Conservation (phyloP, 2,329 filamentous ascomycete species). For the Beauveria pseudobassiana region DNA sequence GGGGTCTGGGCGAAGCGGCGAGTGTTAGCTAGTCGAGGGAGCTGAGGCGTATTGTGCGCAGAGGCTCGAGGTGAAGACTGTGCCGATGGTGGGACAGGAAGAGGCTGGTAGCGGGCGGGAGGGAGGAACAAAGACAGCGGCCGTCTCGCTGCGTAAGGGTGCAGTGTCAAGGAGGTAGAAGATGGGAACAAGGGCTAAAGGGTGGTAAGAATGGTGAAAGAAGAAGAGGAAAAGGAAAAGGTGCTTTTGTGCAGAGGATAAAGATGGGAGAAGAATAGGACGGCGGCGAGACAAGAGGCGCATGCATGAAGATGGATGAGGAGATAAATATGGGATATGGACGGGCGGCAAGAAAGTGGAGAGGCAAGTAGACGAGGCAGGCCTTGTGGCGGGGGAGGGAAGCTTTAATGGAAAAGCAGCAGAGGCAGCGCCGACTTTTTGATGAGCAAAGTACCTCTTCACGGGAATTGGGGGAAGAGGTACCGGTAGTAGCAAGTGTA, state of each 20-base stretch:
- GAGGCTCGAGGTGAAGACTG: neutral
- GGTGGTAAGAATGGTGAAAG: neutral
- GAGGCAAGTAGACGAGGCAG: conserved; percentile 8
- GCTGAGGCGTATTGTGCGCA: neutral
- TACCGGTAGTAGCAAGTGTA: neutral
- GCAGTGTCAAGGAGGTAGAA: neutral
- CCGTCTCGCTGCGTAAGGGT: conserved; percentile 3
- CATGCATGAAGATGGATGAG: conserved; percentile 10
- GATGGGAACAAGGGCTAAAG: neutral
- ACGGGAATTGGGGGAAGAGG: neutral
- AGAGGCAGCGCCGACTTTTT: neutral
- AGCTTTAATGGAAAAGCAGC: neutral
- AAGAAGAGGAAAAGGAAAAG: neutral
- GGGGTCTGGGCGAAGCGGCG: neutral
- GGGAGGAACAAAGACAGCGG: conserved; percentile 9
- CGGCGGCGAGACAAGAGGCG: conserved; percentile 5
- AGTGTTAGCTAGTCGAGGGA: neutral
- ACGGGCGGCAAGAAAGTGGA: conserved; percentile 10
- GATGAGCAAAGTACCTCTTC: too few relatives aligned
- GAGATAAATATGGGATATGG: conserved; percentile 4
- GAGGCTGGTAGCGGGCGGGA: conserved; percentile 7
- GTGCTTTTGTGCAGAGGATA: neutral
- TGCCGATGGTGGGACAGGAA: conserved; percentile 3
- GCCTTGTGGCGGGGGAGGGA: conserved; percentile 6
- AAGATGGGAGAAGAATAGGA: conserved; percentile 6